phyloP scores from a whole-genome alignment of 2,329 filamentous ascomycete species.

The Fusarium floridanum region DNA sequence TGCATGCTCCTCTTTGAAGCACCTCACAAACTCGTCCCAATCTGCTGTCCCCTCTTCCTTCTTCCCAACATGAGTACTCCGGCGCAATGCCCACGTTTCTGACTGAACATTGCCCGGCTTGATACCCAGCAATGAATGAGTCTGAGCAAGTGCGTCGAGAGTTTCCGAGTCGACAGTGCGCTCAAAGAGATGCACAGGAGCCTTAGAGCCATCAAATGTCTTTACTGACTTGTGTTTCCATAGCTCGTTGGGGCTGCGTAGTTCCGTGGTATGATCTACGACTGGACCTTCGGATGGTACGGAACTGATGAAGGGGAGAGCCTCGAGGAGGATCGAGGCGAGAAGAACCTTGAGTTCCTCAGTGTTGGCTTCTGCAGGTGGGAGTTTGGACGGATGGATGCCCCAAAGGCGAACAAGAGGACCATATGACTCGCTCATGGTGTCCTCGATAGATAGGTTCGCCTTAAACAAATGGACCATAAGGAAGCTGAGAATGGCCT shows the following conservation, averaged over 20 bases:
- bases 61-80: constrained; percentile 70
- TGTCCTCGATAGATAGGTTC: constrained; percentile 4
- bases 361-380: constrained; percentile 53
- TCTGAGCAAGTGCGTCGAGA: constrained; percentile 55
- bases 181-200: constrained; percentile 66
- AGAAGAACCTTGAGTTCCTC: constrained; percentile 66
- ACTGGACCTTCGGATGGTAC: constrained; percentile 57
- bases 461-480: background rate
- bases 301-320: constrained; percentile 68
- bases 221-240: constrained; percentile 68
- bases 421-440: constrained; percentile 50
- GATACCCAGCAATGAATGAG: constrained; percentile 48
- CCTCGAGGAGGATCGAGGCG: constrained; percentile 67
- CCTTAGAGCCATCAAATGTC: constrained; percentile 61
- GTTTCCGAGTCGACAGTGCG: constrained; percentile 61
- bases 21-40: constrained; percentile 73
- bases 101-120: constrained; percentile 35
- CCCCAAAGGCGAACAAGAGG: constrained; percentile 68
- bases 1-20: constrained; percentile 66
- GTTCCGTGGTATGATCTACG: constrained; percentile 35
- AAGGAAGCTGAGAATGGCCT: background rate
- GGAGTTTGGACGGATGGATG: constrained; percentile 62
- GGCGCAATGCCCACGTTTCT: constrained; percentile 75
- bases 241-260: constrained; percentile 31
- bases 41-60: constrained; percentile 65